A percentile compares a stretch with the other conserved stretches of the same genome.
Evolutionary conservation across 768 basidiomycete species (phyloP).

Genomic region (Suillus plorans): DNA sequence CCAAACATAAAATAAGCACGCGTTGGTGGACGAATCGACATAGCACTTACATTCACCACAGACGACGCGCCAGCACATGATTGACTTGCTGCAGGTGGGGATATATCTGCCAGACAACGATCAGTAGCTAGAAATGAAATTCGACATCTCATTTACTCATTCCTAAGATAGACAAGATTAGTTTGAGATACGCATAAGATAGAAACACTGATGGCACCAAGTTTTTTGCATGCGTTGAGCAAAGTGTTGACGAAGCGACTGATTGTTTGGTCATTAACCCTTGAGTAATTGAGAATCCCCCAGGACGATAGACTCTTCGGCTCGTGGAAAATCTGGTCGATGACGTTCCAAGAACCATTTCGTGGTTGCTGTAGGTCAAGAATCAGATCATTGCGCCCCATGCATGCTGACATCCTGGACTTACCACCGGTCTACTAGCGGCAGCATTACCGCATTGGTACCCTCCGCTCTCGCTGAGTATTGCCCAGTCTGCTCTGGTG

Average conservation of each 20-base stretch:
- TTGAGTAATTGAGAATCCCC: constrained; percentile 36
- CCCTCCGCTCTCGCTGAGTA: too few relatives aligned
- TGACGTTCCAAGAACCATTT: neutral
- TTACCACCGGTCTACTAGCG: too few relatives aligned
- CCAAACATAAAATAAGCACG: neutral
- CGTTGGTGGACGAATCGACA: neutral
- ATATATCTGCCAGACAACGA: constrained; percentile 14
- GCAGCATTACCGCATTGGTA: too few relatives aligned
- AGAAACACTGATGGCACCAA: constrained; percentile 25
- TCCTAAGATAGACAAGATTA: constrained; percentile 16
- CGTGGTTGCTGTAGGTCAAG: too few relatives aligned
- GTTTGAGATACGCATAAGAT: neutral
- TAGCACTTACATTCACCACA: neutral
- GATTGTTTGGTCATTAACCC: constrained; percentile 8
- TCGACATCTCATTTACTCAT: constrained; percentile 20
- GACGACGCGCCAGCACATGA: neutral
- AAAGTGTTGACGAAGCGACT: constrained; percentile 28
- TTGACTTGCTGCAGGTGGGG: neutral
- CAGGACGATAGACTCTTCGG: constrained; percentile 30
- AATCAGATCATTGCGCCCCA: too few relatives aligned
- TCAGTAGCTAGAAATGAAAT: constrained; percentile 1
- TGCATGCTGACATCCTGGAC: too few relatives aligned
- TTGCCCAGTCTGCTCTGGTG: too few relatives aligned
- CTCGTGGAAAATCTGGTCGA: constrained; percentile 26
- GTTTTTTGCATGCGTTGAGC: constrained; percentile 21